These are phyloP conservation scores for Torrubiellomyces zombiae DNA, from an alignment of 2,329 filamentous ascomycete genomes.

Conservation along the genomic window DNA sequence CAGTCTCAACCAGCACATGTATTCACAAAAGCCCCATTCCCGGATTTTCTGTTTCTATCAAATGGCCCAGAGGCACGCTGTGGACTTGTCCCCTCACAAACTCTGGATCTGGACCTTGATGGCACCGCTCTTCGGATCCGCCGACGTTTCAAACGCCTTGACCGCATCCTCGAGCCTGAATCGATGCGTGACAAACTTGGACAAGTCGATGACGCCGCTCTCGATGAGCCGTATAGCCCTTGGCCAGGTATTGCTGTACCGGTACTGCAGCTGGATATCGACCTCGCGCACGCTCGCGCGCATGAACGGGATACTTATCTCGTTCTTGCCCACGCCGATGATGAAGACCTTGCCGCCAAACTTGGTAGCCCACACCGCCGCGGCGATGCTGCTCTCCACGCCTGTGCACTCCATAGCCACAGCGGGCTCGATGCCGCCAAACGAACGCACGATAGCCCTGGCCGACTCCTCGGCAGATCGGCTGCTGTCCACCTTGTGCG, in stretches of 20 bases:
- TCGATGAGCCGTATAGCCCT: slow-evolving; percentile 76
- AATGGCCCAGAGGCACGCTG: too few species aligned
- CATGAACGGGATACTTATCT: slow-evolving; percentile 96
- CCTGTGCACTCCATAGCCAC: slow-evolving; percentile 87
- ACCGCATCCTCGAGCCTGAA: slow-evolving; percentile 74
- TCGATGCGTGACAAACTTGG: slow-evolving; percentile 73
- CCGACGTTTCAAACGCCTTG: slow-evolving; percentile 77
- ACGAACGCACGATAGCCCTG: slow-evolving; percentile 45
- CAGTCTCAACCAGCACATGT: too few species aligned
- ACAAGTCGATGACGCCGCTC: slow-evolving; percentile 68
- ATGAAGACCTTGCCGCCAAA: slow-evolving; percentile 97
- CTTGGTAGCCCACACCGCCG: slow-evolving; percentile 78
- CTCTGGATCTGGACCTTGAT: slow-evolving; percentile 96
- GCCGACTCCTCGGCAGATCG: slow-evolving; percentile 59
- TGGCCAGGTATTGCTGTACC: slow-evolving; percentile 93
- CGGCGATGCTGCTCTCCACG: slow-evolving; percentile 72
- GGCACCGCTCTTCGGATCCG: slow-evolving; percentile 78
- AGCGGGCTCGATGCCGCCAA: slow-evolving; percentile 66
- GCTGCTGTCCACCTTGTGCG: slow-evolving; percentile 57
- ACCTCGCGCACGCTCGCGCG: slow-evolving; percentile 77
- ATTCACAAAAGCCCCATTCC: slow-evolving; percentile 1
- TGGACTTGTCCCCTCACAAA: too few species aligned
- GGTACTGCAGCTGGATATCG: slow-evolving; percentile 91
- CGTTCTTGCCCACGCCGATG: slow-evolving; percentile 86
- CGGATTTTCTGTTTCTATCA: too few species aligned